A percentile compares a stretch with the other conserved stretches of the same genome.
Conservation (phyloP, 371 early-diverging fungal genomes). For the Batkoa obscura region DNA sequence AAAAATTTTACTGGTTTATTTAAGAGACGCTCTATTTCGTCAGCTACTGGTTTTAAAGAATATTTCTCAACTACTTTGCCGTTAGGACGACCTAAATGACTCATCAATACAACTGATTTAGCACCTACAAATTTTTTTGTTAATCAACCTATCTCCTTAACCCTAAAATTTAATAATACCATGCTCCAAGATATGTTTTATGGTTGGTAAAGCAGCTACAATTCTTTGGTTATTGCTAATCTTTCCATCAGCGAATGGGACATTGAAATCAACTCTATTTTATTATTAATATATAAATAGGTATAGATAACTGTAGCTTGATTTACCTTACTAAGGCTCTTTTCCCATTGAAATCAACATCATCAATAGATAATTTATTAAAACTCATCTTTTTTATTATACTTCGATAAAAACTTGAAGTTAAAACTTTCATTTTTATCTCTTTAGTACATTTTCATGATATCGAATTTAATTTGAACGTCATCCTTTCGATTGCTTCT, state of each 20-base stretch:
- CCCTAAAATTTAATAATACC: constrained; percentile 19
- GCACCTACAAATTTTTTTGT: constrained; percentile 30
- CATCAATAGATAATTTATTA: constrained; percentile 65
- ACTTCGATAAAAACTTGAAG: not conserved
- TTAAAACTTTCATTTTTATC: too few relatives aligned
- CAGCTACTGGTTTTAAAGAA: constrained; percentile 84
- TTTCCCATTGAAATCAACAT: constrained; percentile 71
- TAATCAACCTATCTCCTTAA: not conserved
- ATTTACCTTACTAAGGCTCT: constrained; percentile 79
- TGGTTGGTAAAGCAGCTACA: constrained; percentile 88
- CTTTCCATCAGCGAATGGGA: constrained; percentile 77
- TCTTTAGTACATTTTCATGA: too few relatives aligned
- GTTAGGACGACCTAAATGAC: constrained; percentile 97
- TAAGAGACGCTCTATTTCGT: constrained; percentile 66
- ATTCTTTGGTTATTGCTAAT: constrained; percentile 97
- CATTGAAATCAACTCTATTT: constrained; percentile 95
- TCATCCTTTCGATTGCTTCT: too few relatives aligned
- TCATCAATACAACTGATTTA: constrained; percentile 82
- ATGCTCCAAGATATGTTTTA: constrained; percentile 73
- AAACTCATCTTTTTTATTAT: not conserved
- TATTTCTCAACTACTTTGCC: constrained; percentile 73
- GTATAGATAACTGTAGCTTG: not conserved
- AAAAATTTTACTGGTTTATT: constrained; percentile 76
- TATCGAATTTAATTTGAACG: too few relatives aligned
- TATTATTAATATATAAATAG: not conserved